Evolutionary conservation across 1,284 basidiomycete species (phyloP), one percentile per base, ranked within the genome.

Genomic region (Tilletiaria anomala): DNA sequence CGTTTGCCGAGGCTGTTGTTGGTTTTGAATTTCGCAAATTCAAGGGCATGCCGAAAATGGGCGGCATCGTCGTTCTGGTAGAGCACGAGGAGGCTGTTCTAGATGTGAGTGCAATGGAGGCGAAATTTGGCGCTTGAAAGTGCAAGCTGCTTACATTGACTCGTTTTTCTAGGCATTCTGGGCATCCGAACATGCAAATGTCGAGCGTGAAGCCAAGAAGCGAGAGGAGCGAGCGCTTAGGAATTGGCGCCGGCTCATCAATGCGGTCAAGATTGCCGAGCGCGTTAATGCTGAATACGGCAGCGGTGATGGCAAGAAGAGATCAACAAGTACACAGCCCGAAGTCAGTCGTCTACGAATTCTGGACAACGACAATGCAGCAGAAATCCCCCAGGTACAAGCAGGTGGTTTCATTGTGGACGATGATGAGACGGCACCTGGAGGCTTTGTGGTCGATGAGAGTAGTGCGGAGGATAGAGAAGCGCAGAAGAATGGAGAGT

Each of bases 11-110:
- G 69, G 89, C 93, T 53, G 87, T 85, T 69, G 80, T 83, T 64
- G 52, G 77, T 11, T 97, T 97, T 67, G 91, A 96, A 68, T 97
- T 97, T 71, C 83, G 80, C 58, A 89, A 88, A 66, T 78, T 83
- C 15, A 74, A 78, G 40, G 88, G 89, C 0, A 78, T 78, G 44
- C 91, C 91, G 4, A 73, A 86, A 50, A 73, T 93, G 36, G 77
- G 78, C 22, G 91, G 91, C 16, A 76, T 96, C 14, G 87, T 97
- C 14, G 74, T 89, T 14, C 83, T 89, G 6, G 72, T 73, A 36
- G 84, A 88, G 67, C 78, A 86, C 53, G 81, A 86, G 63, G 71
- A 74, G 4, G 64, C 73, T 4, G 66, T 93, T n/a, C 69, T 86
- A 31, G 83, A 89, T 71, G 85, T 83, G 61, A 2, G n/a, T 5